phyloP scores from a whole-genome alignment of 2,329 filamentous ascomycete genomes.

The Aspergillus viridinutans region DNA sequence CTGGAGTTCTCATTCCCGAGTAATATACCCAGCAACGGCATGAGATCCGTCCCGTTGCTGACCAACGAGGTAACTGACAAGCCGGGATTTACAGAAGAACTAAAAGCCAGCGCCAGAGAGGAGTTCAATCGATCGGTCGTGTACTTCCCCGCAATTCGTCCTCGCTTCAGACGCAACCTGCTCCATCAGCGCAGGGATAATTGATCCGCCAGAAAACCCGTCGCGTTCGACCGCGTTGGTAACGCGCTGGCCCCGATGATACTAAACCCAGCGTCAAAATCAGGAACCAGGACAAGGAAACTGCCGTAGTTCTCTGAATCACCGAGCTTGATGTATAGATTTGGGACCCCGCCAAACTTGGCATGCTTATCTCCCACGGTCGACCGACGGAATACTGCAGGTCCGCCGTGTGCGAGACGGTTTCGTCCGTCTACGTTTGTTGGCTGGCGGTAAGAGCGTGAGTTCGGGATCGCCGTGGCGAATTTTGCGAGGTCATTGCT shows the following conservation, averaged over 20 bases:
- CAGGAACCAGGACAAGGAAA: constrained; percentile 40
- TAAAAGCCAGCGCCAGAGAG: constrained; percentile 21
- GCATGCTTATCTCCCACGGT: constrained; percentile 38
- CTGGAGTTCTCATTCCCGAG: constrained; percentile 7
- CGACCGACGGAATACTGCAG: constrained; percentile 37
- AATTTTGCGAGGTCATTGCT: constrained; percentile 35
- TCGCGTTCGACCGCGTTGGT: constrained; percentile 2
- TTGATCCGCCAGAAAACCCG: constrained; percentile 19
- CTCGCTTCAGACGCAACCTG: constrained; percentile 27
- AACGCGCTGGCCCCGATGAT: constrained; percentile 34
- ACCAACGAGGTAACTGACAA: constrained; percentile 26
- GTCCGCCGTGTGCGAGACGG: constrained; percentile 36
- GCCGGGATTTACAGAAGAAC: constrained; percentile 14
- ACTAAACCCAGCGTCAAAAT: constrained; percentile 42
- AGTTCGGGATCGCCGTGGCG: constrained; percentile 30
- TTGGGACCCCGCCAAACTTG: constrained; percentile 18
- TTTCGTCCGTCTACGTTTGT: constrained; percentile 41
- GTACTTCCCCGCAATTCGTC: constrained; percentile 25
- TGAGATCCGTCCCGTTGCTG: constrained; percentile 28
- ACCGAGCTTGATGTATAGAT: constrained; percentile 42
- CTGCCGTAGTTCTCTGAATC: constrained; percentile 39
- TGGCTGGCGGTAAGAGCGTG: constrained; percentile 31
- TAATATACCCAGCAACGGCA: constrained; percentile 1
- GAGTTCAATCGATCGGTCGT: constrained; percentile 21
- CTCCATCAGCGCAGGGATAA: constrained; percentile 30